Evolutionary conservation across 768 basidiomycete species (phyloP).

Genomic region (Tylopilus intermedius): DNA sequence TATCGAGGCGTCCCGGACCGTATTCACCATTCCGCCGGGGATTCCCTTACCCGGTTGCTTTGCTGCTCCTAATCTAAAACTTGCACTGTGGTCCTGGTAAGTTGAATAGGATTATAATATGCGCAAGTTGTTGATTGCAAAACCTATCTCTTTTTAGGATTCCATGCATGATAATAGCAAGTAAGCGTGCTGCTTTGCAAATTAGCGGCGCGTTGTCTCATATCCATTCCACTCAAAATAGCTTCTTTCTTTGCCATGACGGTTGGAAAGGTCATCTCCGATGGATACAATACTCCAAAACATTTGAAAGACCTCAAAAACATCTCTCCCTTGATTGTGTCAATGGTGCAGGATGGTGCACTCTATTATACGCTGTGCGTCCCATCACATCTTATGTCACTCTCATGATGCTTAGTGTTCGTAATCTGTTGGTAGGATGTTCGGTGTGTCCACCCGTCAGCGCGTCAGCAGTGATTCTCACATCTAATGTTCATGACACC

Average conservation of each 20-base stretch:
- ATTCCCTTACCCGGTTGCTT: not conserved
- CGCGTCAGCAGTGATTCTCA: not conserved
- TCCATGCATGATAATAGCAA: conserved; percentile 5
- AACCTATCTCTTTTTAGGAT: not conserved
- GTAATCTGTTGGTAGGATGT: not conserved
- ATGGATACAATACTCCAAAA: not conserved
- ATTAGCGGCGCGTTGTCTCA: not conserved
- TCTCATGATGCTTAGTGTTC: not conserved
- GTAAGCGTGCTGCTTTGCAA: not conserved
- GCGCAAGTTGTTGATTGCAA: not conserved
- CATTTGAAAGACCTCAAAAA: not conserved
- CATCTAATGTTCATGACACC: not conserved
- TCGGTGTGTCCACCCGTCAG: not conserved
- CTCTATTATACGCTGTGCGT: conserved; percentile 1
- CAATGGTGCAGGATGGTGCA: conserved; percentile 6
- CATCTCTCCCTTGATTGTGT: conserved; percentile 1
- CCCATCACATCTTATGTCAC: not conserved
- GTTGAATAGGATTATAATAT: not conserved
- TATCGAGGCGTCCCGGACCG: not conserved
- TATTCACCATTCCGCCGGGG: not conserved
- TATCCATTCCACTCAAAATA: not conserved
- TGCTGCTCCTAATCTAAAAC: not conserved
- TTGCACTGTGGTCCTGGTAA: not conserved
- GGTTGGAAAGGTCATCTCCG: not conserved
- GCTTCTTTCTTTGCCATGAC: conserved; percentile 5